Percentiles rank a stretch among this genome's conserved stretches.
phyloP scores from a whole-genome alignment of 495 filamentous ascomycete species.

The Daldinia grandis region DNA sequence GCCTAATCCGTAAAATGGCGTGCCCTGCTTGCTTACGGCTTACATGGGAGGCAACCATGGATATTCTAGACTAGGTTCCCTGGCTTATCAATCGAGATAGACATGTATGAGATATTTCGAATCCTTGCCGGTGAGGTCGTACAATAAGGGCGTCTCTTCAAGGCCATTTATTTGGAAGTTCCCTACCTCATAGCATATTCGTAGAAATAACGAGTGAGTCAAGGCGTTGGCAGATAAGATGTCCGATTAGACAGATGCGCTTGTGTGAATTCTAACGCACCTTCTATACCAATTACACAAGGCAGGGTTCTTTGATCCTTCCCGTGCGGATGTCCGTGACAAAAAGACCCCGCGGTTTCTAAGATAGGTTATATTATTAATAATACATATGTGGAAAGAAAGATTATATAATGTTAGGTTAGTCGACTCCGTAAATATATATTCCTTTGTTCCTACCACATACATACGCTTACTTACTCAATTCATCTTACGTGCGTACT shows the following conservation, averaged over 20 bases:
- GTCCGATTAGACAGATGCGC: not conserved
- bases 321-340: not conserved
- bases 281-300: not conserved
- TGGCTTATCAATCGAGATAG: conserved; percentile 2
- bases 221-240: not conserved
- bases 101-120: not conserved
- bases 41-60: not conserved
- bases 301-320: not conserved
- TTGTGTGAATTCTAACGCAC: not conserved
- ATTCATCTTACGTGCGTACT: not conserved
- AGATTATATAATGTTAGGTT: not conserved
- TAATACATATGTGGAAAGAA: not conserved
- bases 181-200: not conserved
- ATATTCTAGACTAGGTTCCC: not conserved
- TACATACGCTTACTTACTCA: too few species aligned
- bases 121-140: not conserved
- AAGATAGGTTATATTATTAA: not conserved
- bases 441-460: too few species aligned
- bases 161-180: not conserved
- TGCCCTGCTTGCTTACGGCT: not conserved
- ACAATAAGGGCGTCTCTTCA: not conserved
- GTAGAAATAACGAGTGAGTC: not conserved
- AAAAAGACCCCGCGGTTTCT: not conserved
- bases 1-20: conserved; percentile 14
- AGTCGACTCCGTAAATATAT: too few species aligned